Base-by-base conservation (phyloP, 345 rosid species). In the Turnera subulata region DNA sequence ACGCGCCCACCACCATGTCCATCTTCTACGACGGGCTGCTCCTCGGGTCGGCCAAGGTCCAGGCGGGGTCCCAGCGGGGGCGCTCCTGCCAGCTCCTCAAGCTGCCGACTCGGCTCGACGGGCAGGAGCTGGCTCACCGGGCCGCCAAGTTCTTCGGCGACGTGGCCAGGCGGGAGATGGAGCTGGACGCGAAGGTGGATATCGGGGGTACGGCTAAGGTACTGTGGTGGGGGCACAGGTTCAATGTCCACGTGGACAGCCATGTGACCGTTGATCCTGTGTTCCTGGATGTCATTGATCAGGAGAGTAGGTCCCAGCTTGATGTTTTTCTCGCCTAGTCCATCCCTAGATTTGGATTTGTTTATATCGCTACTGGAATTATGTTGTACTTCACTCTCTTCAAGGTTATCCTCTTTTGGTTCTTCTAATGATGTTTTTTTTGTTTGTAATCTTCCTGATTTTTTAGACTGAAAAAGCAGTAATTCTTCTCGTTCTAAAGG, bases 11-110 rank as follows among this genome's bases (percentile, higher is more conserved):
- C 59, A 77, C 78, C 23, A 81, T 91, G 96, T 79, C 94, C 51
- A 91, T 91, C 72, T 75, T 80, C 82, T 91, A 91, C 80, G 94
- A 81, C n/a, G 98, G 91, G 17, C 67, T 89, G 5, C 79, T 80
- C 21, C 77, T 91, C 26, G 96, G 96, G 12, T 66, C 83, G 8
- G 96, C 90, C 8, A 51, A 69, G 39, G 85, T 91, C 2, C 46
- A 65, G 16, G 96, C 98, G 44, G 92, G 87, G 3, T 79, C 81
- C 11, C 98, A 88, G 82, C 75, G 79, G 7, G 46, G 88, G 1
- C 52, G 74, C 22, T 91, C 91, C 45, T 88, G 89, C 62, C 89
- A 75, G 84, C 21, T 81, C 26, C 80, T 88, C 11, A 73, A 64
- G 25, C 65, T 91, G 23, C 84, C 87, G 50, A 88, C 90, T 32